Percentiles rank a stretch among this genome's conserved stretches.
Conservation (phyloP, 2,329 filamentous ascomycete genomes). For the Alternaria triticimaculans region DNA sequence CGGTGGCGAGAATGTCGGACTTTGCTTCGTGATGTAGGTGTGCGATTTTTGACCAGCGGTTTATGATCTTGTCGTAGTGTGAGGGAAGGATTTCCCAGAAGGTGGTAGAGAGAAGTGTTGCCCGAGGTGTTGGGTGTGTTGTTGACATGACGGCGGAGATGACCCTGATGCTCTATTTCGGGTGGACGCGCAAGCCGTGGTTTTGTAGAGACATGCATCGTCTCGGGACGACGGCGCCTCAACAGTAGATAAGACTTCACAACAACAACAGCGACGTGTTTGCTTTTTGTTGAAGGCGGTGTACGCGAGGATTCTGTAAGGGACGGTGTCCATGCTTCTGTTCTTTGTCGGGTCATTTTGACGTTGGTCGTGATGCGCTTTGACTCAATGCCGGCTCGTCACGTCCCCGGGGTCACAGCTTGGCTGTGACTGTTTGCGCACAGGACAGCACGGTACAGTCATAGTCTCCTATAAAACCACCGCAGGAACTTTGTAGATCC, state of each 20-base stretch:
- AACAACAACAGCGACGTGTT: not conserved
- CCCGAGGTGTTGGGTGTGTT: not conserved
- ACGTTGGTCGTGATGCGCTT: not conserved
- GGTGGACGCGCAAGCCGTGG: not conserved
- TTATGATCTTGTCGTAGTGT: constrained; percentile 14
- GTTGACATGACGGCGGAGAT: not conserved
- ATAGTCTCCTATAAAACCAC: not conserved
- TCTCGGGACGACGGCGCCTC: not conserved
- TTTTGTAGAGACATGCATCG: not conserved
- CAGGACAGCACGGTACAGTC: not conserved
- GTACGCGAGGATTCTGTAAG: not conserved
- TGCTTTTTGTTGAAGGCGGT: not conserved
- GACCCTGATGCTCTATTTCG: not conserved
- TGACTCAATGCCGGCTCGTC: not conserved
- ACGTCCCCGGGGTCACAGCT: not conserved
- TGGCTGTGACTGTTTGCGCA: not conserved
- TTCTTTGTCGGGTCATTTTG: not conserved
- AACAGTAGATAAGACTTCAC: not conserved
- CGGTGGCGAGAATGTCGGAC: constrained; percentile 5
- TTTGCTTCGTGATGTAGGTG: constrained; percentile 9
- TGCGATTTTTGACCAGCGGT: constrained; percentile 6
- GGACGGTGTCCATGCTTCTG: not conserved
- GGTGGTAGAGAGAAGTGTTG: constrained; percentile 5
- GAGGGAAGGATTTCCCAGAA: constrained; percentile 18
- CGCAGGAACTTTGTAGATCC: rapidly evolving